These are phyloP conservation scores for Casuarina glauca DNA, from an alignment of 306 rosid species.

Conservation along the genomic window DNA sequence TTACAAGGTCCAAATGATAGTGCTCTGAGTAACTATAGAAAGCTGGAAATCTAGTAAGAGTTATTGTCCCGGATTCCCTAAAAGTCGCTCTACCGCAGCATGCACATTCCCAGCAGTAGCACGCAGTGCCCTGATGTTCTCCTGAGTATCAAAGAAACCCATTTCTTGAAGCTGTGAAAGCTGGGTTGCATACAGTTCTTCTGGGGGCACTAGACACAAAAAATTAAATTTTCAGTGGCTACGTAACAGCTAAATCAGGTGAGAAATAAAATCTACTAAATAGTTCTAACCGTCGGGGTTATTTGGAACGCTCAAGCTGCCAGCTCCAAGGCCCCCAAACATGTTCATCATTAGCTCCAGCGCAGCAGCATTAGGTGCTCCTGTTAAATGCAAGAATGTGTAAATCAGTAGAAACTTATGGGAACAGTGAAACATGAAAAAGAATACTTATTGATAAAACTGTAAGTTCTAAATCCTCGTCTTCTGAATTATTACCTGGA, in stretches of 20 bases:
- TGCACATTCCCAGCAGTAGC: conserved; percentile 66
- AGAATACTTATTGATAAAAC: background rate
- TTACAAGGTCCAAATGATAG: conserved; percentile 38
- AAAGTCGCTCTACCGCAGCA: conserved; percentile 70
- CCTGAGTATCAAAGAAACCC: conserved; percentile 66
- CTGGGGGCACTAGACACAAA: conserved; percentile 49
- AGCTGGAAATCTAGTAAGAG: background rate
- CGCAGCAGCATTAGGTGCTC: conserved; percentile 42
- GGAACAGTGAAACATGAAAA: background rate
- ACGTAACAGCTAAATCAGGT: background rate
- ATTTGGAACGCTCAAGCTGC: conserved; percentile 43
- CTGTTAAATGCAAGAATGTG: conserved; percentile 28
- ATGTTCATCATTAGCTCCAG: conserved; percentile 59
- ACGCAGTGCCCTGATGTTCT: conserved; percentile 61
- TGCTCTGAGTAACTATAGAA: background rate
- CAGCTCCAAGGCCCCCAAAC: conserved; percentile 68
- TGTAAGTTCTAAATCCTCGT: background rate
- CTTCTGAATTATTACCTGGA: conserved; percentile 36
- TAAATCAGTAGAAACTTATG: background rate
- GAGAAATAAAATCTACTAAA: background rate
- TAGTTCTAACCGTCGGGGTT: conserved; percentile 48
- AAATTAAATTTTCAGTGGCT: background rate
- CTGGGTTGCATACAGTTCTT: conserved; percentile 60
- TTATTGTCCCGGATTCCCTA: conserved; percentile 57
- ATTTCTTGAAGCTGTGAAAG: conserved; percentile 66